phyloP scores from a whole-genome alignment of 2,329 filamentous ascomycete species.

The Hypoxylon sp. region DNA sequence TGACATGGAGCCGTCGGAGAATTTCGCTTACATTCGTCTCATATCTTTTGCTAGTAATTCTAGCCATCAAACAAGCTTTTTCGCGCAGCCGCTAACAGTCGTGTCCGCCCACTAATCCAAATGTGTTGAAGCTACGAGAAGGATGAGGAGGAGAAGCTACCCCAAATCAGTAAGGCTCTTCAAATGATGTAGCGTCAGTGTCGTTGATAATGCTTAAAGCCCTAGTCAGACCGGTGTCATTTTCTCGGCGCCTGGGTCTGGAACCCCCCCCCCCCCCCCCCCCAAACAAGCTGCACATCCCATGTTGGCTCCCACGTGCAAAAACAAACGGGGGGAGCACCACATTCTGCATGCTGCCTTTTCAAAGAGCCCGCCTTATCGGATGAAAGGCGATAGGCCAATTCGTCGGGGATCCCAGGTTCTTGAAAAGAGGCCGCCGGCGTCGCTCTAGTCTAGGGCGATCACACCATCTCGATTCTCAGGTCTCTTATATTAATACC shows the following conservation, averaged over 20 bases:
- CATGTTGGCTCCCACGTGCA: constrained; percentile 26
- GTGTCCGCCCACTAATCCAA: constrained; percentile 1
- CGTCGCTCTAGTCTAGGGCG: constrained; percentile 24
- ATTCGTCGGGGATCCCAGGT: constrained; percentile 28
- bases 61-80: constrained; percentile 21
- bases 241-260: constrained; percentile 15
- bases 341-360: constrained; percentile 20
- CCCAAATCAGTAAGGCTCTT: constrained; percentile 10
- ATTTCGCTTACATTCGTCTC: constrained; percentile 15
- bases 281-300: constrained; percentile 16
- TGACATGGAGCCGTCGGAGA: constrained; percentile 17
- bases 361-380: constrained; percentile 14
- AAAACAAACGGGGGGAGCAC: not conserved
- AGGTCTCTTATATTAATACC: constrained; percentile 19
- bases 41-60: constrained; percentile 9
- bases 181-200: not conserved
- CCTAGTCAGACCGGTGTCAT: constrained; percentile 18
- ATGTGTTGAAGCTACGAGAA: not conserved
- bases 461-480: constrained; percentile 4
- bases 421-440: constrained; percentile 2
- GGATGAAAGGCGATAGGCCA: constrained; percentile 18
- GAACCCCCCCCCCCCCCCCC: too few relatives aligned
- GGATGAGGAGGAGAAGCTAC: constrained; percentile 20
- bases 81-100: constrained; percentile 1
- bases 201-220: not conserved